Evolutionary conservation across 1,139 yeast genomes (phyloP).

Genomic region (Geotrichum phurueaensis): DNA sequence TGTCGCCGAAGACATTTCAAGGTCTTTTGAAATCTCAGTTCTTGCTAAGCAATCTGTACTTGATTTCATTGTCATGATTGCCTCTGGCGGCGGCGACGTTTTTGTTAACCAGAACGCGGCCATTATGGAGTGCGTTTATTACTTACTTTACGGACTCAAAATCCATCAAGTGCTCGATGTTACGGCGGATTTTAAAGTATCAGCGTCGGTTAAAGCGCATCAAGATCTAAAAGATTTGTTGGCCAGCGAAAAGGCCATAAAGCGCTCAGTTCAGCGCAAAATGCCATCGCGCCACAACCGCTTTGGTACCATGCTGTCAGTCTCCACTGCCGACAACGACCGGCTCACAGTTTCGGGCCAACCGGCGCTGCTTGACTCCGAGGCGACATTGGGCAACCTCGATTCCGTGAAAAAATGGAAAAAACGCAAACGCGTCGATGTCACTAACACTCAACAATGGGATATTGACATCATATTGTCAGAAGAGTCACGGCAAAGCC

Average conservation of each 20-base stretch:
- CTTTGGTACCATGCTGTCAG: slow-evolving; percentile 79
- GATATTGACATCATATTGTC: slow-evolving; percentile 30
- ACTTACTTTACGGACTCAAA: slow-evolving; percentile 42
- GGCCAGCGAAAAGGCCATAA: slow-evolving; percentile 51
- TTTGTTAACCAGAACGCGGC: slow-evolving; percentile 61
- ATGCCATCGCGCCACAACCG: slow-evolving; percentile 76
- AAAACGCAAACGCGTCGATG: slow-evolving; percentile 42
- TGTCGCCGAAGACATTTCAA: slow-evolving; percentile 56
- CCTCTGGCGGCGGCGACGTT: slow-evolving; percentile 58
- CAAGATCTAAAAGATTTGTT: slow-evolving; percentile 47
- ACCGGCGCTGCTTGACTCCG: slow-evolving; percentile 49
- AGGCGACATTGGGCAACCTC: slow-evolving; percentile 48
- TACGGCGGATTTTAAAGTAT: slow-evolving; percentile 8
- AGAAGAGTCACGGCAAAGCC: slow-evolving; percentile 33
- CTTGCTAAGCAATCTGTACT: slow-evolving; percentile 67
- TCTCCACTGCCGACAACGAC: slow-evolving; percentile 52
- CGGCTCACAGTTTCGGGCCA: slow-evolving; percentile 74
- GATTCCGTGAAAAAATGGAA: slow-evolving; percentile 69
- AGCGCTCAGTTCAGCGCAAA: slow-evolving; percentile 34
- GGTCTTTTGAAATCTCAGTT: slow-evolving; percentile 51
- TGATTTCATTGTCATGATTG: slow-evolving; percentile 59
- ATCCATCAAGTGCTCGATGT: slow-evolving; percentile 15
- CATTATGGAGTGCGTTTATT: slow-evolving; percentile 64
- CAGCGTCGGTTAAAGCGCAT: slow-evolving; percentile 4
- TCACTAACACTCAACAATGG: slow-evolving; percentile 26